Conservation (phyloP, 1,284 basidiomycete species). For the Neolentinus lepideus region DNA sequence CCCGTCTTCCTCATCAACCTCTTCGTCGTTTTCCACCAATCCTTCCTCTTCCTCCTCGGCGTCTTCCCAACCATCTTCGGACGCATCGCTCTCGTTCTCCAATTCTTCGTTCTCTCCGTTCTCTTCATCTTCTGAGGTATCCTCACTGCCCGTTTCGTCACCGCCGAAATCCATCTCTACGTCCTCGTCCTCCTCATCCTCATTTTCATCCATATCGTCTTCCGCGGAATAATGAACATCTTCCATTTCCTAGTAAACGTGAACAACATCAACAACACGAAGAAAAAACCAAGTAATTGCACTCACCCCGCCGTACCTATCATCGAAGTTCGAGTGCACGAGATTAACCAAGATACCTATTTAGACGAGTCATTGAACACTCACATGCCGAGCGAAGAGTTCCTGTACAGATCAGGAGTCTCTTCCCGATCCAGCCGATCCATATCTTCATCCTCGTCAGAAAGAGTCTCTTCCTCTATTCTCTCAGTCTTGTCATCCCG, state of each 20-base stretch:
- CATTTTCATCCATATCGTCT: slow-evolving; percentile 78
- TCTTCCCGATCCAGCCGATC: slow-evolving; percentile 59
- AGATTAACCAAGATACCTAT: neutral
- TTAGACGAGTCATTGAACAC: slow-evolving; percentile 21
- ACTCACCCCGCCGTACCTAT: slow-evolving; percentile 75
- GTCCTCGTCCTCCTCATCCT: slow-evolving; percentile 74
- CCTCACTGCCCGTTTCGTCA: slow-evolving; percentile 69
- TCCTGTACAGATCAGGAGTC: slow-evolving; percentile 92
- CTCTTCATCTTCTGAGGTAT: slow-evolving; percentile 66
- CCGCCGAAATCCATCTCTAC: slow-evolving; percentile 86
- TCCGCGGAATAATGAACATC: slow-evolving; percentile 62
- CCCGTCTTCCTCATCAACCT: slow-evolving; percentile 38
- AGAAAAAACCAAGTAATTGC: slow-evolving; percentile 1
- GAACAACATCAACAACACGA: slow-evolving; percentile 5
- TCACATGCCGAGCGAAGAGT: slow-evolving; percentile 94
- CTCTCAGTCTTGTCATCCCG: slow-evolving; percentile 44
- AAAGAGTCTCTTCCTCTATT: slow-evolving; percentile 51
- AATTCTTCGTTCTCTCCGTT: slow-evolving; percentile 59
- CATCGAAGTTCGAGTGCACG: slow-evolving; percentile 2
- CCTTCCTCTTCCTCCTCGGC: slow-evolving; percentile 63
- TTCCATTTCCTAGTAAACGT: slow-evolving; percentile 65
- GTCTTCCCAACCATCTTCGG: slow-evolving; percentile 57
- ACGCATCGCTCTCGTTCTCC: slow-evolving; percentile 54
- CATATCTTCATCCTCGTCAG: slow-evolving; percentile 58
- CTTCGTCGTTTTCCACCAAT: slow-evolving; percentile 46